Evolutionary conservation across 2,329 filamentous ascomycete species (phyloP), one percentile per base, ranked within the genome.

Genomic region (Paecilomyces fulvus): DNA sequence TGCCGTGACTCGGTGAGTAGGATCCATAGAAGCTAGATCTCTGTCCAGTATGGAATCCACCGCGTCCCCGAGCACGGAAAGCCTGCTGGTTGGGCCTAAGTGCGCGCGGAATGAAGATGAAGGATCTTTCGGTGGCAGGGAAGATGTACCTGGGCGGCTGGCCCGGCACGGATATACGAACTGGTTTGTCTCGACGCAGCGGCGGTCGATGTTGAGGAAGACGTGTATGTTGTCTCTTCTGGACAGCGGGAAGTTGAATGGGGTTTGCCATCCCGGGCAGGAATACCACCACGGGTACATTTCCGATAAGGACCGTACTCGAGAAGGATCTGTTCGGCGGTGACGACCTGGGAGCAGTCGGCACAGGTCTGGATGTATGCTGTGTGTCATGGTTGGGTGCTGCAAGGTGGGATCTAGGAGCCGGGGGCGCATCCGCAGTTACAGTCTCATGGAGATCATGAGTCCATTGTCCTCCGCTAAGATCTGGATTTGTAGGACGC

Each of bases 51-150:
- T 92, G 95, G 43, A 89, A 71, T 8, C 72, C 69, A 37, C 89
- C 85, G 67, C 89, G 87, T 58, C 87, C 88, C 55, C 88, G 81
- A 54, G 81, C 81, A 55, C 83, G 79, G 62, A 86, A 83, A 30
- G 85, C 83, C 76, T 95, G 90, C 70, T 95, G 91, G 70, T 96
- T 96, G 12, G 94, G 94, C 63, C 94, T 85, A 77, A 96, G 82
- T 10, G 92, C 92, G 63, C 94, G 83, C 11, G 94, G 94, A 59
- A 99, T 99, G 75, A 99, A 99, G 65, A 96, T 95, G 72, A 99
- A 99, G 0, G 94, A 97, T 61, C 94, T 82, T 65, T 96, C 92
- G 51, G 83, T 80, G 1, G 91, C 88, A 5, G 94, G 94, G 73
- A 94, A 96, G 59, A 96, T 92, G 72, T 96, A 96, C 60, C 89